Base-by-base conservation (phyloP, 306 rosid species). In the Rosa multiflora region DNA sequence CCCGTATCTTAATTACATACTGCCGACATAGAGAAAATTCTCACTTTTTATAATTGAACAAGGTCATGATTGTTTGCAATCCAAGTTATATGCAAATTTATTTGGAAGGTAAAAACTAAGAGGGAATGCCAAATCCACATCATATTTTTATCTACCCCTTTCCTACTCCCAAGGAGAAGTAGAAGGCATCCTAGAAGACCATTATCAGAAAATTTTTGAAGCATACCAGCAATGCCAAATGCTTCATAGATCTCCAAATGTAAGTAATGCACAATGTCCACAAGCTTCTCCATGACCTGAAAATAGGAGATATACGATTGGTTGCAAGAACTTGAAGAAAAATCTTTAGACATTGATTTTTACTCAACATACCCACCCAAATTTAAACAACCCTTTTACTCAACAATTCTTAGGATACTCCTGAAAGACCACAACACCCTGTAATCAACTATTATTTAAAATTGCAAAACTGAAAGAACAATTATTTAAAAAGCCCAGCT, bases 241-340 rank as follows among this genome's bases (percentile, higher is more conserved):
- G 97, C 92, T 82, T 93, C 97, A 53, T 87, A 90, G 83, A 93
- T 96, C 92, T 91, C 94, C 91, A 91, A 86, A 84, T 96, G 94
- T 78, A 96, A 87, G 84, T 82, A 91, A 78, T 91, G 92, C 58
- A 96, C 98, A 2, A 91, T 79, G 79, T 96, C 98, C 42, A 85
- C 94, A 56, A 96, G 94, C 82, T 93, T 91, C 89, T 96, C 97
- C 99, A 96, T 96, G 82, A 93, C 93, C 99, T 96, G 92, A 37
- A 85, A 74, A 85, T 77, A 82, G 76, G 86, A 76, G 68, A 62
- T 74, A 76, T 70, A 67, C 78, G 32, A 81, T 71, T 82, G 67
- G 23, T 69, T 59, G 75, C 14, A 68, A 47, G 63, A 56, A 79
- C 37, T 62, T 49, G 15, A 44, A 64, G 47, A n/a, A 5, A 20